These are phyloP conservation scores for Sicyos edulis DNA, from an alignment of 306 rosid genomes.

Conservation along the genomic window DNA sequence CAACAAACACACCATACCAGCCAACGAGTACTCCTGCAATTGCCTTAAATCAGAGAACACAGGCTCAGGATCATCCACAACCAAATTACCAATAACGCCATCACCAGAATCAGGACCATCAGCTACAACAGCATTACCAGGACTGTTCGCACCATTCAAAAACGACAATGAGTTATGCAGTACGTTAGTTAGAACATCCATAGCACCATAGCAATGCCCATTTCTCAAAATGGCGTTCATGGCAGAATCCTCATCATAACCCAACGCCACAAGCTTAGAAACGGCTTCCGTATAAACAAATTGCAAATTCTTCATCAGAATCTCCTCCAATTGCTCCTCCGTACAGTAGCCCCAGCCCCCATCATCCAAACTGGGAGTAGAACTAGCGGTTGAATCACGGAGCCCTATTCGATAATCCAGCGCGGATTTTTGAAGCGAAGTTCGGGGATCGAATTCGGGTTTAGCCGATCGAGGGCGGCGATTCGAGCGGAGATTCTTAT, in stretches of 20 bases:
- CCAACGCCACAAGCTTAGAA: constrained; percentile 70
- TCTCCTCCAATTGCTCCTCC: constrained; percentile 85
- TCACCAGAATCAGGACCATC: background rate
- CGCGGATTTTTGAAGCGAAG: constrained; percentile 58
- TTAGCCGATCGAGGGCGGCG: constrained; percentile 57
- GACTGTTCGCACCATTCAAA: constrained; percentile 41
- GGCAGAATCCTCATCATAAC: constrained; percentile 67
- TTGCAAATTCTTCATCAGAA: constrained; percentile 65
- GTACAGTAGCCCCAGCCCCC: constrained; percentile 85
- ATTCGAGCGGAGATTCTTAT: constrained; percentile 71
- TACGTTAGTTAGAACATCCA: constrained; percentile 72
- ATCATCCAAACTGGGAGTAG: constrained; percentile 43
- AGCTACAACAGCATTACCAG: background rate
- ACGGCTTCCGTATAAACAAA: constrained; percentile 58
- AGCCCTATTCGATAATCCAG: constrained; percentile 36
- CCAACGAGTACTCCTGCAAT: constrained; percentile 71
- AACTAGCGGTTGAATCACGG: constrained; percentile 32
- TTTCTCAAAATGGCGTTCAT: constrained; percentile 58
- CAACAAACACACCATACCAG: constrained; percentile 79
- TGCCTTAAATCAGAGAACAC: constrained; percentile 73
- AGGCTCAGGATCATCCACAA: constrained; percentile 50
- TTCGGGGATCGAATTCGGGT: constrained; percentile 44
- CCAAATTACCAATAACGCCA: constrained; percentile 29
- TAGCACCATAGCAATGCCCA: constrained; percentile 81
- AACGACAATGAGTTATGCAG: constrained; percentile 64